Evolutionary conservation across 2,329 filamentous ascomycete species (phyloP).

Genomic region (Emmonsiellopsis sp.): DNA sequence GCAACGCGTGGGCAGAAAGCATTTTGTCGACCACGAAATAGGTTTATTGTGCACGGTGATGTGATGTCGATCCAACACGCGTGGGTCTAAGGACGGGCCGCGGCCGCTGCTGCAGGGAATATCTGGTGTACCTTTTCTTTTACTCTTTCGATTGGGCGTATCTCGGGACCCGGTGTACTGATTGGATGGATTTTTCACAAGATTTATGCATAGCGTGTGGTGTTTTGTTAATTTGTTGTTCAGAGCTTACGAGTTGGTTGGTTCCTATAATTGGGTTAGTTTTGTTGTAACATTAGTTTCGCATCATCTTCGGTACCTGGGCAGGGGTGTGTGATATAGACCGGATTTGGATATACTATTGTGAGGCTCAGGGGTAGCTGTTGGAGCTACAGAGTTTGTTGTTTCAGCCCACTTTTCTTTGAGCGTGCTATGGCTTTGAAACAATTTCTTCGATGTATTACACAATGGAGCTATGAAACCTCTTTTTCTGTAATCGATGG

Average conservation of each 20-base stretch:
- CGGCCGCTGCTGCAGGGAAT: background rate
- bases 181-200: background rate
- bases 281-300: background rate
- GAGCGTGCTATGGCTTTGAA: too few species aligned
- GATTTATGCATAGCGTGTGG: background rate
- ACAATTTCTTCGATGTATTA: too few species aligned
- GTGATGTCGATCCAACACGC: background rate
- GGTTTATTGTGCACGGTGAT: slow-evolving; percentile 6
- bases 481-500: too few species aligned
- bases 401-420: too few species aligned
- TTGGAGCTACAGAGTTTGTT: too few species aligned
- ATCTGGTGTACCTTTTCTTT: background rate
- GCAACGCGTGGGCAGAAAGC: slow-evolving; percentile 1
- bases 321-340: too few species aligned
- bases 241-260: background rate
- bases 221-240: background rate
- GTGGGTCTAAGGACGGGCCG: background rate
- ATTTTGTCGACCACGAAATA: slow-evolving; percentile 1
- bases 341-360: too few species aligned
- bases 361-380: too few species aligned
- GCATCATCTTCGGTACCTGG: background rate
- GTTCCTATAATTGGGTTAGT: background rate
- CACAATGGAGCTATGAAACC: too few species aligned
- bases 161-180: background rate
- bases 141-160: background rate